phyloP scores from a whole-genome alignment of 2,329 filamentous ascomycete species.

The Colletotrichum scovillei region DNA sequence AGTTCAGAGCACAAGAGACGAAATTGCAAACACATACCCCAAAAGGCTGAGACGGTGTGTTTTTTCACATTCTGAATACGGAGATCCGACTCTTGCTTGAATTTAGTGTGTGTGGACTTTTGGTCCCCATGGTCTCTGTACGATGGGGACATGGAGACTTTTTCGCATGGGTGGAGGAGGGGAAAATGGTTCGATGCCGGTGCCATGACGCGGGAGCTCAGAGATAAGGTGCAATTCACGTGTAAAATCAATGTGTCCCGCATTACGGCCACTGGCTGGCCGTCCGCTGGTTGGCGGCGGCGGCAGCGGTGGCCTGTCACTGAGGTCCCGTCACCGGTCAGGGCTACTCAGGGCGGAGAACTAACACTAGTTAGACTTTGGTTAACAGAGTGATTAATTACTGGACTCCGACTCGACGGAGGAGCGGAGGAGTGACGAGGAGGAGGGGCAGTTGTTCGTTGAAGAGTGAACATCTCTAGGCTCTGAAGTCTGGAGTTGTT shows the following conservation, averaged over 20 bases:
- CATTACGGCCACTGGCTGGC: slow-evolving; percentile 7
- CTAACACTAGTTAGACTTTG: neutral
- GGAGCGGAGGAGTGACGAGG: slow-evolving; percentile 7
- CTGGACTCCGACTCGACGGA: neutral
- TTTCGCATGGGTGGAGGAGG: neutral
- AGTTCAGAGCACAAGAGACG: neutral
- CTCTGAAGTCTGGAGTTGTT: no score
- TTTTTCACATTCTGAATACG: neutral
- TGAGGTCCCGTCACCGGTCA: neutral
- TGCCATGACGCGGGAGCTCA: slow-evolving; percentile 22
- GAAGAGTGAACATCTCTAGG: no score
- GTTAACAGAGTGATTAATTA: neutral
- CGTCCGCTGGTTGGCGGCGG: no score
- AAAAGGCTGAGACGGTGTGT: neutral
- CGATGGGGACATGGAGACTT: neutral
- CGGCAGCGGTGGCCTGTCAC: neutral
- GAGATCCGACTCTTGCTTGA: neutral
- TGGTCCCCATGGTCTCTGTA: neutral
- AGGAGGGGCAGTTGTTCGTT: neutral
- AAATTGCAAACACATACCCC: neutral
- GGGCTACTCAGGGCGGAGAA: neutral
- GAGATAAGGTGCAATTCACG: slow-evolving; percentile 34
- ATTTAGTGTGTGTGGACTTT: neutral
- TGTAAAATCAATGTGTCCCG: slow-evolving; percentile 34
- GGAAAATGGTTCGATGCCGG: slow-evolving; percentile 22